These are phyloP conservation scores for Asparagopsis taxiformis DNA, from an alignment of 31 red algal genomes.

Conservation along the genomic window DNA sequence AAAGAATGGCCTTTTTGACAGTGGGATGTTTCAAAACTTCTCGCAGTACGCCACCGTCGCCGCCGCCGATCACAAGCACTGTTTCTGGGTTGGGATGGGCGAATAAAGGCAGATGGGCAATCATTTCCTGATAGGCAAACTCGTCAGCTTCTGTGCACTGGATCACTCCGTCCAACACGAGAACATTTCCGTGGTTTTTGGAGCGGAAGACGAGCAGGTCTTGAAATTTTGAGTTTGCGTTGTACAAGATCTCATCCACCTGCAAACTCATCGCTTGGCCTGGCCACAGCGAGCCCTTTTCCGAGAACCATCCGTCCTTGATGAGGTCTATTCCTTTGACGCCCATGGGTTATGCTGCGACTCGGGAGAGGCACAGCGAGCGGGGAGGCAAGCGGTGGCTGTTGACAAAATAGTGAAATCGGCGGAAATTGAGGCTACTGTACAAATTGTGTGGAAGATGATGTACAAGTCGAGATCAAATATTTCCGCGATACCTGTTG, in stretches of 20 bases:
- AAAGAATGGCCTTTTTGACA: constrained; percentile 65
- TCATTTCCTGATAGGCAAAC: constrained; percentile 99
- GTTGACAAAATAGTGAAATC: no score
- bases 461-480: no score
- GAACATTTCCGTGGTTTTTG: constrained; percentile 76
- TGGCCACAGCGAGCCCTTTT: constrained; percentile 82
- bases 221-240: constrained; percentile 60
- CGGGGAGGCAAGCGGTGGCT: no score
- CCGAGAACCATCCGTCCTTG: constrained; percentile 87
- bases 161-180: constrained; percentile 98
- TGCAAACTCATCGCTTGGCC: constrained; percentile 91
- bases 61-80: constrained; percentile 94
- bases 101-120: constrained; percentile 85
- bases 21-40: constrained; percentile 84
- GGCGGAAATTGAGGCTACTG: no score
- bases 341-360: no score
- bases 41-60: constrained; percentile 92
- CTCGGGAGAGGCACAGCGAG: no score
- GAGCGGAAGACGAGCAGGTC: constrained; percentile 91
- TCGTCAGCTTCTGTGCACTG: constrained; percentile 96
- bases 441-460: no score
- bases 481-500: no score
- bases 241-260: constrained; percentile 75
- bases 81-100: constrained; percentile 69
- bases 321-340: constrained; percentile 53